Base-by-base conservation (phyloP, 2,329 filamentous ascomycete species). In the Colletotrichum destructivum region DNA sequence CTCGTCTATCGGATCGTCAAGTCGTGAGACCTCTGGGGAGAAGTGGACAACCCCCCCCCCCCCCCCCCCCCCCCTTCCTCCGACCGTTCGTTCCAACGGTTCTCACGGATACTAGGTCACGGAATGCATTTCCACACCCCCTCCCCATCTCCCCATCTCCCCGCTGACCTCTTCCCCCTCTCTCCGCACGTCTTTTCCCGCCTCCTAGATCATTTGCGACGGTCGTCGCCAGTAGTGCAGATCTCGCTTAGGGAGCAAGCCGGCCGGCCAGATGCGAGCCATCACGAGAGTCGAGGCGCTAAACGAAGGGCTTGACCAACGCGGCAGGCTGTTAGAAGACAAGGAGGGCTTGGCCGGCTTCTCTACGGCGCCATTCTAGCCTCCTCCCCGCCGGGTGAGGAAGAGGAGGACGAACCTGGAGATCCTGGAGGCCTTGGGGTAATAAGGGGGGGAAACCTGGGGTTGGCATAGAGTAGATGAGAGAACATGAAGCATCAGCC, bases 1-100 rank as follows among this genome's bases (percentile, higher is more conserved):
- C 46, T 52, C 60, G 60, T 46, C 31, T 26, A 52, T 52, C 49
- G 61, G 44, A 71, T 60, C 69, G 69, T 60, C 59, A 66, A 60
- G 65, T 63, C 23, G 65, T 60, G 54, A 71, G 69, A 68, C 69
- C 59, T 63, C 38, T 38, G 44, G 65, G 31, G 35, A 56, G 21
- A 55, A 42, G 21, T 31, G 18, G 57, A 18, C 46, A 12, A 38
- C 57, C 51, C 63, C 66, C 35, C 31, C 21, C 42, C n/a, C n/a
- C n/a, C n/a, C 9, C 40, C 49, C 6, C 11, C 2, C 9, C 2
- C 23, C 21, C 49, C 23, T 31, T 52, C 49, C 49, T 31, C 16
- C 4, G 23, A 35, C 23, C 35, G 35, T 11, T 38, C 31, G 7
- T 35, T 35, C 31, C 31, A 35, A 35, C 31, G 35, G 35, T 38